Conservation (phyloP, 306 rosid genomes). For the Vigna mungo region DNA sequence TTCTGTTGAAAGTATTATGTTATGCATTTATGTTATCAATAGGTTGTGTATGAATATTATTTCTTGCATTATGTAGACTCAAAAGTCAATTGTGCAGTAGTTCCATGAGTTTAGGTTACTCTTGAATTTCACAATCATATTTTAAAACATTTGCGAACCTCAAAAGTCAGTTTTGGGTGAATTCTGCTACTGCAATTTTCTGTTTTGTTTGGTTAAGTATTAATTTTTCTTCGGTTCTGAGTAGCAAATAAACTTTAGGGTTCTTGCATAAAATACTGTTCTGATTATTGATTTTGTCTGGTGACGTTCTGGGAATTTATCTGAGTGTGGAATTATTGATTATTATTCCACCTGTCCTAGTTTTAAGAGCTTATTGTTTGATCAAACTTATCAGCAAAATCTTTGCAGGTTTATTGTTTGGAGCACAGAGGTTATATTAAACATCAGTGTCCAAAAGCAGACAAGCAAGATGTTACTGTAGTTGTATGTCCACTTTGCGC, state of each 20-base stretch:
- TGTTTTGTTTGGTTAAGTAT: slow-evolving; percentile 30
- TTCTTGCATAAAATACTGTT: slow-evolving; percentile 4
- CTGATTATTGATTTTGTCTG: background rate
- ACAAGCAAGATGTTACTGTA: slow-evolving; percentile 65
- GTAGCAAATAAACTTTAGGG: background rate
- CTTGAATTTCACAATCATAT: background rate
- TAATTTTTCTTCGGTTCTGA: background rate
- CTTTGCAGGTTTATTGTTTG: slow-evolving; percentile 71
- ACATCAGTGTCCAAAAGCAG: slow-evolving; percentile 69
- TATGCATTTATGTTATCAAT: background rate
- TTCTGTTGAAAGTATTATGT: background rate
- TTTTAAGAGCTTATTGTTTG: background rate
- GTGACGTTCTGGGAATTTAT: background rate
- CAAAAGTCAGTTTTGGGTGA: background rate
- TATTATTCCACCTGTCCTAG: background rate
- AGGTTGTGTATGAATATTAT: background rate
- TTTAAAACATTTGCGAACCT: background rate
- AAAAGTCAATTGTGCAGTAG: background rate
- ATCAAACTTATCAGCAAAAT: slow-evolving; percentile 6
- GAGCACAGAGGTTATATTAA: slow-evolving; percentile 71
- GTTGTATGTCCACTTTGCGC: slow-evolving; percentile 83
- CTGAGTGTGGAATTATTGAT: background rate
- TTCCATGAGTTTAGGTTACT: background rate
- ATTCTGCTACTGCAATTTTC: slow-evolving; percentile 5
- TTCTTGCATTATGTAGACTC: background rate